phyloP scores from a whole-genome alignment of 495 filamentous ascomycete species.

The Tuber borchii region DNA sequence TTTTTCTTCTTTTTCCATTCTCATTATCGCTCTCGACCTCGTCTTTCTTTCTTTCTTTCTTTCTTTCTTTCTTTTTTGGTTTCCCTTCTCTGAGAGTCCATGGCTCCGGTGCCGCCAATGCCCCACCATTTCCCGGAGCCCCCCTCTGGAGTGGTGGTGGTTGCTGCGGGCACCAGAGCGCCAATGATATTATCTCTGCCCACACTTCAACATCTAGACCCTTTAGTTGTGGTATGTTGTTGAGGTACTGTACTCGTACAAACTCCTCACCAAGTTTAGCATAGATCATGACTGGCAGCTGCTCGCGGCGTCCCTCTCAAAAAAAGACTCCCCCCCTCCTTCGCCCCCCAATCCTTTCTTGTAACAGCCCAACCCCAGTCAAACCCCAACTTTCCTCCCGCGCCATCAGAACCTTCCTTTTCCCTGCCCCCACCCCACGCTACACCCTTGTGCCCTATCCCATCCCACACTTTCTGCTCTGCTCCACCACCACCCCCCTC shows the following conservation, averaged over 20 bases:
- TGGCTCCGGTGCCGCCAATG: neutral
- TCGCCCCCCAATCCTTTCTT: neutral
- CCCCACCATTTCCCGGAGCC: neutral
- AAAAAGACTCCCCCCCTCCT: neutral
- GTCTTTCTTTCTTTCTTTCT: neutral
- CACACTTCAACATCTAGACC: neutral
- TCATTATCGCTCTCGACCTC: neutral
- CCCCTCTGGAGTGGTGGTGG: neutral
- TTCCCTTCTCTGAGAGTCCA: neutral
- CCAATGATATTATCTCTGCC: neutral
- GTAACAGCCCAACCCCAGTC: slow-evolving; percentile 20
- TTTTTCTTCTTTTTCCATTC: neutral
- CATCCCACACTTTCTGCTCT: neutral
- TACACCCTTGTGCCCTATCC: slow-evolving; percentile 9
- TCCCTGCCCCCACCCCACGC: slow-evolving; percentile 22
- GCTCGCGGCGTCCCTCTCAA: neutral
- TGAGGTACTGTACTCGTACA: too few relatives aligned
- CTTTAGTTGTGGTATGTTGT: neutral
- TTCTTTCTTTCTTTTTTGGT: neutral
- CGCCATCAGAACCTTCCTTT: slow-evolving; percentile 7
- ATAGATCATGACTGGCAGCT: neutral
- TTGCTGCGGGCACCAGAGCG: neutral
- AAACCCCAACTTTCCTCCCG: slow-evolving; percentile 26
- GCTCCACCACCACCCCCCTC: neutral
- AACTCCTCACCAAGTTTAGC: neutral